These are phyloP conservation scores for Kluyveromyces marxianus DNA, from an alignment of 1,139 yeast species.

Conservation along the genomic window DNA sequence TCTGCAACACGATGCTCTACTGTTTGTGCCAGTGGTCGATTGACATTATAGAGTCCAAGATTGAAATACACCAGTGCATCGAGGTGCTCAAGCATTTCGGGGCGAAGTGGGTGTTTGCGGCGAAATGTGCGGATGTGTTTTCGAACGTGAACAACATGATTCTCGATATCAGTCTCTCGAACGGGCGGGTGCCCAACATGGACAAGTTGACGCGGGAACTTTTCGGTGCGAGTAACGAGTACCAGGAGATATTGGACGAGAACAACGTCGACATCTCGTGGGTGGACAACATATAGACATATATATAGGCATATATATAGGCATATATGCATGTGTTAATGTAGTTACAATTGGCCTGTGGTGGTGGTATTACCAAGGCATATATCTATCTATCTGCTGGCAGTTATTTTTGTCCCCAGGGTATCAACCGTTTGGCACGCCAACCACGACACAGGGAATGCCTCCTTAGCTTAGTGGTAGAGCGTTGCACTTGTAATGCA, in stretches of 20 bases:
- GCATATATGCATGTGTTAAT: neutral
- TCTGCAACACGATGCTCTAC: conserved; percentile 39
- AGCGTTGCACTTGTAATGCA: conserved; percentile 95
- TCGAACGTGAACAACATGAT: conserved; percentile 37
- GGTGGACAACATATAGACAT: conserved; percentile 21
- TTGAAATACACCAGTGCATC: conserved; percentile 38
- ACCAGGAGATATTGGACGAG: conserved; percentile 38
- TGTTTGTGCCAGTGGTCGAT: conserved; percentile 41
- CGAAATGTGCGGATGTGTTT: conserved; percentile 38
- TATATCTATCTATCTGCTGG: no score
- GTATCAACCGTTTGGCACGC: no score
- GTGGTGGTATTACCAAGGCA: no score
- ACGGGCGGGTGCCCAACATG: conserved; percentile 34
- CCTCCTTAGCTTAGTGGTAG: conserved; percentile 92
- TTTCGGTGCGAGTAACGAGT: conserved; percentile 38
- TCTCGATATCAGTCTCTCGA: conserved; percentile 35
- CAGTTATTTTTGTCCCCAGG: no score
- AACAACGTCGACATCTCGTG: conserved; percentile 38
- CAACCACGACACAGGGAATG: conserved; percentile 19
- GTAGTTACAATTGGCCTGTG: no score
- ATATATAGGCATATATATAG: neutral
- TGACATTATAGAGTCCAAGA: conserved; percentile 38
- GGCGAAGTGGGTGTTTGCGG: conserved; percentile 41
- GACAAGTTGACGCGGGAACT: conserved; percentile 36
- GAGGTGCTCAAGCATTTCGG: conserved; percentile 41